Evolutionary conservation across 2,329 filamentous ascomycete genomes (phyloP).

Genomic region (Amauroascus niger): DNA sequence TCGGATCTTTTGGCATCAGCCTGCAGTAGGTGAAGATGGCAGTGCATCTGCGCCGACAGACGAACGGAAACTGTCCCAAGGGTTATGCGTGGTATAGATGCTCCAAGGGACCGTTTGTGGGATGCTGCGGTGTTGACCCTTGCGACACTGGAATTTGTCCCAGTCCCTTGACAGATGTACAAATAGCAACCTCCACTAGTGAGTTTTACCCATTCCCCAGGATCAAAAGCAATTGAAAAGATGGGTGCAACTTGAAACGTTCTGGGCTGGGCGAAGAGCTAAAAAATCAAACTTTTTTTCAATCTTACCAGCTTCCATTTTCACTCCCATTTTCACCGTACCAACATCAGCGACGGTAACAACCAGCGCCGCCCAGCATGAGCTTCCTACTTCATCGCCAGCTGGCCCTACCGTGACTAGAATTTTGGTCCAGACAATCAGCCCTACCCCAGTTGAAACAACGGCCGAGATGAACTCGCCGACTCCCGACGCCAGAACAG

Average conservation of each 20-base stretch:
- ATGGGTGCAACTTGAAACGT: neutral
- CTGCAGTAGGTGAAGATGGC: neutral
- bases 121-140: conserved; percentile 15
- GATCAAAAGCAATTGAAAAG: neutral
- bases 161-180: neutral
- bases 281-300: too few relatives aligned
- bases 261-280: neutral
- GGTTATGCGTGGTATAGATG: conserved; percentile 12
- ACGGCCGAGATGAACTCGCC: neutral
- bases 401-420: neutral
- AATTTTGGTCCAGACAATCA: neutral
- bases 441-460: neutral
- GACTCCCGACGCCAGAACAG: neutral
- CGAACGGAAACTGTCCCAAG: conserved; percentile 2
- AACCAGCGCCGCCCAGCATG: neutral
- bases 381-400: neutral
- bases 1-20: neutral
- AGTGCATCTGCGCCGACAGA: conserved; percentile 1
- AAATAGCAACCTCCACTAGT: neutral
- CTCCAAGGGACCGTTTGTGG: conserved; percentile 10
- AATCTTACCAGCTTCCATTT: too few relatives aligned
- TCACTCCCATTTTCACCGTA: too few relatives aligned
- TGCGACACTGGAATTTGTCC: conserved; percentile 14
- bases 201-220: neutral
- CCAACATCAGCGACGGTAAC: neutral